Base-by-base conservation (phyloP, 768 basidiomycete species). In the Mycena polygramma region DNA sequence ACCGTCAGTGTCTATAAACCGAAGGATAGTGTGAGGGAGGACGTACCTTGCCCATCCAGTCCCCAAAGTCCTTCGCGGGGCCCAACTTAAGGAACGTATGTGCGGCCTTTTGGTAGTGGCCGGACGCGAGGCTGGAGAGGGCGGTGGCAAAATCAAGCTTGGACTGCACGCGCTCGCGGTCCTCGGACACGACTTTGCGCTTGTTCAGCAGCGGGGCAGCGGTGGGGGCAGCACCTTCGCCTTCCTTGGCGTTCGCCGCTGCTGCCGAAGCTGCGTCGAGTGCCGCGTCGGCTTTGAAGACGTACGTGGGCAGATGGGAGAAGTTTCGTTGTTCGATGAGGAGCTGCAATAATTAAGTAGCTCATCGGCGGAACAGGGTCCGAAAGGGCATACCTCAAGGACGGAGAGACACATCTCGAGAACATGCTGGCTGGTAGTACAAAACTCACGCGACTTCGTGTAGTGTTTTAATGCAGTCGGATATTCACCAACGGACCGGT, bases 281-380 rank as follows among this genome's bases (percentile, higher is more conserved):
- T 0, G 95, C 93, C 0, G 94, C 91, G 69, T 98, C 96, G n/a
- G 96, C 95, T 81, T 98, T 98, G 88, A 92, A 95, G 36, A 98
- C 90, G 77, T 98, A 97, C n/a, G 94, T 96, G 10, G 92, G 87
- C 43, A 98, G 87, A 75, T 96, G 94, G 3, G 92, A 83, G 79
- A 96, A 96, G 79, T 94, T 95, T 69, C 89, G 85, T 80, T 95
- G 93, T 81, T 96, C 94, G 69, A 97, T 87, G 48, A 96, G 87
- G 45, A 96, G 87, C 94, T 95, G 75, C 26, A 24, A 45, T 10
- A 45, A 22, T 60, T 49, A 60, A 22, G 3, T 5, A 20, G 7
- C 17, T 20, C 11, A 35, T 36, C 20, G 20, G 30, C 2, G 9
- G 19, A 24, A n/a, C 30, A 30, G 30, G 30, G 30, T 15, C 37